Conservation (phyloP, 1,284 basidiomycete genomes). For the Sanghuangporus weigelae region DNA sequence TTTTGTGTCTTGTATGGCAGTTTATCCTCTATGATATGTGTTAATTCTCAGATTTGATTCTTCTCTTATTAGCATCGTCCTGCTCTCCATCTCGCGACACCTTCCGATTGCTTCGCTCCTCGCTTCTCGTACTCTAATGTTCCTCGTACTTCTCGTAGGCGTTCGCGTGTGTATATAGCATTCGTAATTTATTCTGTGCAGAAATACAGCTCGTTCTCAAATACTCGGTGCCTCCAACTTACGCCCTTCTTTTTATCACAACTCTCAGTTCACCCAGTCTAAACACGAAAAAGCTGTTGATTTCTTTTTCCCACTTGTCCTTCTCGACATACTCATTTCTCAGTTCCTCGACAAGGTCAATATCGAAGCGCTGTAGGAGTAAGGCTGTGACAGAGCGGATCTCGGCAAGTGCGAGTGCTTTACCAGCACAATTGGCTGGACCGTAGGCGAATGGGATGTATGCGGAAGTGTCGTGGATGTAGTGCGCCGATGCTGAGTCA, state of each 20-base stretch:
- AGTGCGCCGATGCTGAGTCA: not conserved
- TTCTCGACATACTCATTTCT: conserved; percentile 21
- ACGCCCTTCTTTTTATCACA: not conserved
- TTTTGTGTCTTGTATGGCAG: not conserved
- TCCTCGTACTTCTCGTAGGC: not conserved
- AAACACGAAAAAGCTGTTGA: conserved; percentile 28
- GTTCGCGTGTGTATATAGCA: not conserved
- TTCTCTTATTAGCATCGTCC: too few species aligned
- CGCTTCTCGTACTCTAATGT: not conserved
- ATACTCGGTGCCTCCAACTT: not conserved
- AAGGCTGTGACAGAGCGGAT: conserved; percentile 25
- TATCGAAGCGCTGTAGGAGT: conserved; percentile 28
- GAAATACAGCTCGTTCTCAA: not conserved
- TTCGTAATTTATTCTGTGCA: not conserved
- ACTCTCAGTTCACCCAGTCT: conserved; percentile 26
- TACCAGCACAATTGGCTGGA: conserved; percentile 32
- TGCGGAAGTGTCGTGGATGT: conserved; percentile 29
- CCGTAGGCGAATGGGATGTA: conserved; percentile 31
- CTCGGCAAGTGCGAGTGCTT: conserved; percentile 29
- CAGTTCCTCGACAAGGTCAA: conserved; percentile 22
- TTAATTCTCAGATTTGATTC: too few species aligned
- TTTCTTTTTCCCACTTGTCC: conserved; percentile 24
- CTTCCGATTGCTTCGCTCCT: not conserved
- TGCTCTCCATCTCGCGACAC: too few species aligned
- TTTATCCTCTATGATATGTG: not conserved